Conservation (phyloP, 257 asterid species). For the Coffea canephora region DNA sequence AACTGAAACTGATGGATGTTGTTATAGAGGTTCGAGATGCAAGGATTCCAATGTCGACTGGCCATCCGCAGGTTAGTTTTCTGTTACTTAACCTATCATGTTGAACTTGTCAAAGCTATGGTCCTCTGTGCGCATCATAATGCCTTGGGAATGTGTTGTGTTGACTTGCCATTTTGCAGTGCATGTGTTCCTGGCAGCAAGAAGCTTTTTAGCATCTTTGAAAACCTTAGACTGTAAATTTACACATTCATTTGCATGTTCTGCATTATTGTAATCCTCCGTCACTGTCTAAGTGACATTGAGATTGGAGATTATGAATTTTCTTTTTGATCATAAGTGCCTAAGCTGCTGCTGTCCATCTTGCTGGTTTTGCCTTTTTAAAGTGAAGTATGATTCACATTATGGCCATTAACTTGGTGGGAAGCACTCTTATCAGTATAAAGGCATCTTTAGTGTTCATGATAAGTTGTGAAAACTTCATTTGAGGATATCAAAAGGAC, state of each 20-base stretch:
- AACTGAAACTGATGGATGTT: slow-evolving; percentile 95
- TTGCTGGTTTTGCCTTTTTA: not conserved
- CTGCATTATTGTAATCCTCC: not conserved
- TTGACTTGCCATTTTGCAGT: not conserved
- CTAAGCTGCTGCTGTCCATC: not conserved
- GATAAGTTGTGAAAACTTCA: not conserved
- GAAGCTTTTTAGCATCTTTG: not conserved
- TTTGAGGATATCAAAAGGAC: not conserved
- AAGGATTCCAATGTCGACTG: slow-evolving; percentile 86
- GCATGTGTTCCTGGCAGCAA: not conserved
- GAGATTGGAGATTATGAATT: not conserved
- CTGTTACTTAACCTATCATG: not conserved
- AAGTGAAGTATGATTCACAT: no score
- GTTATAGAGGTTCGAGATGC: slow-evolving; percentile 98
- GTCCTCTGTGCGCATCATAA: not conserved
- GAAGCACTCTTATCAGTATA: not conserved
- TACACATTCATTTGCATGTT: not conserved
- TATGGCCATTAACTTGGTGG: not conserved
- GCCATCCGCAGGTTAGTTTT: slow-evolving; percentile 73
- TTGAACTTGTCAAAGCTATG: slow-evolving; percentile 9
- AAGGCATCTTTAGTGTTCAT: slow-evolving; percentile 1
- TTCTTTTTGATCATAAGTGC: not conserved
- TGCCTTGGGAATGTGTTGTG: not conserved
- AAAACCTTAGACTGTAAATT: not conserved
- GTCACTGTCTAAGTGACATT: not conserved